Evolutionary conservation across 495 filamentous ascomycete genomes (phyloP).

Genomic region (Baudoinia panamericana): DNA sequence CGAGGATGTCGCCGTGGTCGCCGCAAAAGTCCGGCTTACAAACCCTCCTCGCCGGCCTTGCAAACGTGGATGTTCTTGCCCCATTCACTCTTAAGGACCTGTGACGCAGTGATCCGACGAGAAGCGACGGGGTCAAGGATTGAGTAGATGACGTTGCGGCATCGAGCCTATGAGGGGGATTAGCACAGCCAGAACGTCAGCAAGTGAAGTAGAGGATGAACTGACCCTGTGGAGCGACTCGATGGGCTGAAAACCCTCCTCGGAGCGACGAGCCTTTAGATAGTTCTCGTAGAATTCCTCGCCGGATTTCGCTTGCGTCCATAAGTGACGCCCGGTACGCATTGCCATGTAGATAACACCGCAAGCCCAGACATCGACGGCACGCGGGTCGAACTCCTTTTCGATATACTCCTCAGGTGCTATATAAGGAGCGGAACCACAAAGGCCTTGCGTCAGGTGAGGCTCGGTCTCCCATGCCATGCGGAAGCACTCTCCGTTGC

Average conservation of each 20-base stretch:
- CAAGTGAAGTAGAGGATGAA: constrained; percentile 6
- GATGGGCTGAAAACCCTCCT: constrained; percentile 91
- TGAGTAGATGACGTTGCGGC: constrained; percentile 96
- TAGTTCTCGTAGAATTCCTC: constrained; percentile 96
- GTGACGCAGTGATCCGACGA: constrained; percentile 86
- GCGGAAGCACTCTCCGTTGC: constrained; percentile 97
- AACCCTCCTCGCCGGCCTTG: constrained; percentile 88
- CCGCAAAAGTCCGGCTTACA: too few relatives aligned
- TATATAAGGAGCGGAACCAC: constrained; percentile 93
- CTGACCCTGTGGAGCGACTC: constrained; percentile 90
- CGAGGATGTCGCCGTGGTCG: too few relatives aligned
- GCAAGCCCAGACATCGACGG: constrained; percentile 95
- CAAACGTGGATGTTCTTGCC: constrained; percentile 92
- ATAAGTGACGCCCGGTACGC: constrained; percentile 89
- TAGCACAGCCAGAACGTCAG: not conserved
- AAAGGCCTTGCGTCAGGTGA: constrained; percentile 94
- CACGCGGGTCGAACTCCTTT: constrained; percentile 88
- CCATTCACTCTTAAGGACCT: constrained; percentile 97
- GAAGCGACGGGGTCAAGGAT: constrained; percentile 90
- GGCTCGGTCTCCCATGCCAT: constrained; percentile 99
- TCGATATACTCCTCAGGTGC: constrained; percentile 93
- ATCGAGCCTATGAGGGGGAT: constrained; percentile 56
- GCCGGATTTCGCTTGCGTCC: constrained; percentile 87
- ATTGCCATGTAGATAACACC: constrained; percentile 99
- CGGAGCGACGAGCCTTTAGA: constrained; percentile 77